Evolutionary conservation across 805 yeast species (phyloP), one percentile per base, ranked within the genome.

Genomic region (Candida sphagnicola): DNA sequence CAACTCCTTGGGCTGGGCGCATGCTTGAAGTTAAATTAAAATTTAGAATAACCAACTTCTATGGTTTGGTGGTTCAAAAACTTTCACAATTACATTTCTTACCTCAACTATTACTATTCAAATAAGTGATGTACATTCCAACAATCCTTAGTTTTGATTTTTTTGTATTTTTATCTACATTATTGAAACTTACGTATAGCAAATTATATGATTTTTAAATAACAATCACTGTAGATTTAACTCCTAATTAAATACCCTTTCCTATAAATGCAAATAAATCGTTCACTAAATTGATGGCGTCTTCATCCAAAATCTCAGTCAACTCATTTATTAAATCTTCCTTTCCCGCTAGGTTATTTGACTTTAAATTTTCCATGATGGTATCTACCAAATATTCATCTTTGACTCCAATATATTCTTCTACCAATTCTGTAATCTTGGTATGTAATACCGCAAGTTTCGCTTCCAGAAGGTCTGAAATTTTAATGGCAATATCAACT

Each of bases 1-100:
- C 44, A 83, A 80, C 55, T 82, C 91, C 2, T 65, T 83, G 42
- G 90, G 90, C 24, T 83, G 90, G 90, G 41, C 53, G 14, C 41
- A 41, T 19, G 24, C 24, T 26, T 26, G 12, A n/a, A 13, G 11
- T 21, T 21, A 21, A 11, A 21, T n/a, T n/a, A n/a, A n/a, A n/a
- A n/a, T n/a, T n/a, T n/a, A n/a, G n/a, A n/a, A n/a, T n/a, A n/a
- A n/a, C n/a, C n/a, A n/a, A n/a, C n/a, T n/a, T n/a, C n/a, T n/a
- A n/a, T n/a, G n/a, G n/a, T n/a, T n/a, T n/a, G n/a, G n/a, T n/a
- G n/a, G n/a, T n/a, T n/a, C n/a, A n/a, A n/a, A n/a, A n/a, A n/a
- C n/a, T n/a, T n/a, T n/a, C n/a, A n/a, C n/a, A n/a, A n/a, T n/a
- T n/a, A n/a, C n/a, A n/a, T n/a, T n/a, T n/a, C n/a, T n/a, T n/a